phyloP scores from a whole-genome alignment of 2,329 filamentous ascomycete genomes.

The Fusarium abutilonis region DNA sequence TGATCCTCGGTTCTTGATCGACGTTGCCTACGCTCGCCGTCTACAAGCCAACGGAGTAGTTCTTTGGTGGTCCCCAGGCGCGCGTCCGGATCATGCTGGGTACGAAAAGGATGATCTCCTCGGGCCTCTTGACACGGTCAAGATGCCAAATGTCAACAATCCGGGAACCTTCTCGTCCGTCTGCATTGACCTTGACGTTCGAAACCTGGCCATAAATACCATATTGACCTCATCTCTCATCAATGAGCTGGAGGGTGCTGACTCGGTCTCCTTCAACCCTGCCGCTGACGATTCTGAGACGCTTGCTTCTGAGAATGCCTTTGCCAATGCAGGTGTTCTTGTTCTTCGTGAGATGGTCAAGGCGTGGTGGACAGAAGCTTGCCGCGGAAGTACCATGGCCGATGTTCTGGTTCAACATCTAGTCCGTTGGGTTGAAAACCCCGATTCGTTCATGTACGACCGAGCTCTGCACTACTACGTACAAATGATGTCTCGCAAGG shows the following conservation, averaged over 20 bases:
- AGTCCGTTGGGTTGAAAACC: conserved; percentile 95
- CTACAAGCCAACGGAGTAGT: conserved; percentile 93
- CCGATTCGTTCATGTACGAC: conserved; percentile 94
- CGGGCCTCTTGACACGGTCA: conserved; percentile 82
- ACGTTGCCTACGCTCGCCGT: conserved; percentile 90
- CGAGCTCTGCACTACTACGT: conserved; percentile 95
- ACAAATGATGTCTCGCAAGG: conserved; percentile 98
- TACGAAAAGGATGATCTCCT: conserved; percentile 93
- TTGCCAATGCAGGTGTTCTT: conserved; percentile 88
- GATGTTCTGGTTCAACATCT: conserved; percentile 98
- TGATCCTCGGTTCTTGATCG: conserved; percentile 93
- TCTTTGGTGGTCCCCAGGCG: conserved; percentile 92
- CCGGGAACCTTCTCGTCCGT: conserved; percentile 95
- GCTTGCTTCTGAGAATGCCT: conserved; percentile 87
- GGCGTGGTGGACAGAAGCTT: conserved; percentile 96
- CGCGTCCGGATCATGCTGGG: conserved; percentile 92
- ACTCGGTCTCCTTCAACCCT: conserved; percentile 83
- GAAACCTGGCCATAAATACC: conserved; percentile 96
- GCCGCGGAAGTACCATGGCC: conserved; percentile 89
- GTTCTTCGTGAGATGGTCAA: conserved; percentile 99
- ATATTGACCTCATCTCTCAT: conserved; percentile 96
- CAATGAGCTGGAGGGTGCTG: conserved; percentile 92
- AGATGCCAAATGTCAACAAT: conserved; percentile 93
- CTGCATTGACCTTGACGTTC: conserved; percentile 92
- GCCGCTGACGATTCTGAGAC: conserved; percentile 57